phyloP scores from a whole-genome alignment of 1,139 yeast species.

The Blastobotrys malaysiensis region DNA sequence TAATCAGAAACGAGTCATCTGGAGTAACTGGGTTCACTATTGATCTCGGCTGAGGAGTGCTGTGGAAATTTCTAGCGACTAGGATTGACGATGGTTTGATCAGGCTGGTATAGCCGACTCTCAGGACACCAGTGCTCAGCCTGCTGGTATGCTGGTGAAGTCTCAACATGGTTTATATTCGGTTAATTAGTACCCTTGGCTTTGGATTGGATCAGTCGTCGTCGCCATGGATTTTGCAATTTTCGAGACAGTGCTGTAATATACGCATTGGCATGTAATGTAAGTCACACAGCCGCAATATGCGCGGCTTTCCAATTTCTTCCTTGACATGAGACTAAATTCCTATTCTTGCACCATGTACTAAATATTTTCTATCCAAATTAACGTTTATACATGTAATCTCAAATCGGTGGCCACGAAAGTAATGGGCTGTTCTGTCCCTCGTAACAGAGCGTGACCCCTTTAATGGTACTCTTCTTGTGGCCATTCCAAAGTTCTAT shows the following conservation, averaged over 20 bases:
- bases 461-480: too few species aligned
- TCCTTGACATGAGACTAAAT: too few species aligned
- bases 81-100: background rate
- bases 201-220: background rate
- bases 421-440: too few species aligned
- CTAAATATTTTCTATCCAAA: too few species aligned
- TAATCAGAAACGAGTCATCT: conserved; percentile 27
- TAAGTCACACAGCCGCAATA: background rate
- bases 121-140: background rate
- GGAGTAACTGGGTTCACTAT: conserved; percentile 29
- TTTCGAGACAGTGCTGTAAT: background rate
- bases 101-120: background rate
- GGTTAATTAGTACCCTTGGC: background rate
- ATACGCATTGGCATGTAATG: background rate
- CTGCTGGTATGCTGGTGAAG: background rate
- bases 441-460: too few species aligned
- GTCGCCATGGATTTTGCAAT: background rate
- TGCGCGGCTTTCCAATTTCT: too few species aligned
- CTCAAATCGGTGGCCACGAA: too few species aligned
- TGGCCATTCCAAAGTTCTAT: too few species aligned
- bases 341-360: too few species aligned
- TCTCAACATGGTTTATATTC: background rate
- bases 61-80: conserved; percentile 1
- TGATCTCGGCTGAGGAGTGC: conserved; percentile 15
- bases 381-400: too few species aligned